Evolutionary conservation across 139 green algal species (phyloP).

Genomic region (Zygnema cylindricum): DNA sequence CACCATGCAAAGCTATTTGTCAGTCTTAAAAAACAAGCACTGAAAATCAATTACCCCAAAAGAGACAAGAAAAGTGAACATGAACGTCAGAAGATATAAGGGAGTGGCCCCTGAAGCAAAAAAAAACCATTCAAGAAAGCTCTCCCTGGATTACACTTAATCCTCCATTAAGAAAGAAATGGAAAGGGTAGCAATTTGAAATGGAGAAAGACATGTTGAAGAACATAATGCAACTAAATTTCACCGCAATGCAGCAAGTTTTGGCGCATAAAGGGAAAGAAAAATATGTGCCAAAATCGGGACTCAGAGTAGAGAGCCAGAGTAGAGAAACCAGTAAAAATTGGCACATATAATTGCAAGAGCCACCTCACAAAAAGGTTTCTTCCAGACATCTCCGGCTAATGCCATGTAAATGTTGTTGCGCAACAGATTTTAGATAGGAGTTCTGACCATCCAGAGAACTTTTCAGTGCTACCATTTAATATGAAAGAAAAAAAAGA

Average conservation of each 20-base stretch:
- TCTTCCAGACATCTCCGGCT: neutral
- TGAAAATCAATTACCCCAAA: neutral
- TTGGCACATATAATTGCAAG: neutral
- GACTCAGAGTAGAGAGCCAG: neutral
- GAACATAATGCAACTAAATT: no score
- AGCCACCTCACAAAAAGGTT: neutral
- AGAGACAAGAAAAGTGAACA: neutral
- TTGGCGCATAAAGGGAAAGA: no score
- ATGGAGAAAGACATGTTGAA: no score
- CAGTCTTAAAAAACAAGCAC: neutral
- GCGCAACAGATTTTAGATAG: neutral
- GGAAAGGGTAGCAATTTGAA: no score
- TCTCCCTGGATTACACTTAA: no score
- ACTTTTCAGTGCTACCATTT: neutral
- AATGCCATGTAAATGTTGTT: neutral
- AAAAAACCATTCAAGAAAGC: no score
- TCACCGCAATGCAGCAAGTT: no score
- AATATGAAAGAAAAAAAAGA: slow-evolving; percentile 5
- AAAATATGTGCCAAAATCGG: no score
- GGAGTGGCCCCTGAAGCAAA: no score
- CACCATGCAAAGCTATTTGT: neutral
- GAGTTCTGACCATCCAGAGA: neutral
- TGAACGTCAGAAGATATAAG: no score
- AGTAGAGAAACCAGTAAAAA: neutral
- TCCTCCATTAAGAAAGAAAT: no score